Percentiles rank a stretch among this genome's conserved stretches.
These are phyloP conservation scores for Tilletia horrida DNA, from an alignment of 1,284 basidiomycete species.

Conservation along the genomic window DNA sequence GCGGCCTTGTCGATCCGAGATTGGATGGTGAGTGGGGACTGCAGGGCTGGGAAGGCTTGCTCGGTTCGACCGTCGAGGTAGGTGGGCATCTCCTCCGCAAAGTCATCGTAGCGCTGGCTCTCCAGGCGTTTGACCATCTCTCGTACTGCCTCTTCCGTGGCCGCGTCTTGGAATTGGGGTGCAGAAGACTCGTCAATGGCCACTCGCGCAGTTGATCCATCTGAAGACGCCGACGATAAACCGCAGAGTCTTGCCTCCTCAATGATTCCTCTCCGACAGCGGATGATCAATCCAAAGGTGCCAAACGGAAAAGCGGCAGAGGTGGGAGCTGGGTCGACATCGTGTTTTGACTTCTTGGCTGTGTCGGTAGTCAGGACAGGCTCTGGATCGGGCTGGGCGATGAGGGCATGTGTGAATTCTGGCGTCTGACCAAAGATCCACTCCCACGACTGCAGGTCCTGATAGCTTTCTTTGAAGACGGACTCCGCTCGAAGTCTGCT, in stretches of 20 bases:
- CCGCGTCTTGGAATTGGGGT: constrained; percentile 18
- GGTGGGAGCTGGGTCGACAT: constrained; percentile 18
- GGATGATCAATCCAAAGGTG: constrained; percentile 29
- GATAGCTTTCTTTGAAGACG: constrained; percentile 30
- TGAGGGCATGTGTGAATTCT: constrained; percentile 66
- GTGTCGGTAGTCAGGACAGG: neutral
- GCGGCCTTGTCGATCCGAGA: neutral
- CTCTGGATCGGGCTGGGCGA: neutral
- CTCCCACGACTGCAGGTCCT: constrained; percentile 70
- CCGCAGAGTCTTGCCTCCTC: constrained; percentile 29
- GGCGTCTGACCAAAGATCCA: constrained; percentile 94
- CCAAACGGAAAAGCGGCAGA: constrained; percentile 19
- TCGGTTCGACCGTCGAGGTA: constrained; percentile 8
- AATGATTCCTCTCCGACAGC: constrained; percentile 34
- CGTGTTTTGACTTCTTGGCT: constrained; percentile 19
- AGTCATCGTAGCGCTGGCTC: constrained; percentile 32
- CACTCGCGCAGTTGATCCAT: neutral
- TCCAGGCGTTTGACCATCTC: constrained; percentile 21
- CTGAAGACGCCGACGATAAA: neutral
- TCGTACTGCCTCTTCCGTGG: constrained; percentile 22
- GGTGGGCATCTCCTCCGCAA: constrained; percentile 24
- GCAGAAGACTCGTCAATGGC: constrained; percentile 6
- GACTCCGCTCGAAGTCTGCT: neutral
- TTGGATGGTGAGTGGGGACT: neutral
- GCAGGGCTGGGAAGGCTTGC: neutral